Conservation (phyloP, 768 basidiomycete species). For the Cystofilobasidium ferigula region DNA sequence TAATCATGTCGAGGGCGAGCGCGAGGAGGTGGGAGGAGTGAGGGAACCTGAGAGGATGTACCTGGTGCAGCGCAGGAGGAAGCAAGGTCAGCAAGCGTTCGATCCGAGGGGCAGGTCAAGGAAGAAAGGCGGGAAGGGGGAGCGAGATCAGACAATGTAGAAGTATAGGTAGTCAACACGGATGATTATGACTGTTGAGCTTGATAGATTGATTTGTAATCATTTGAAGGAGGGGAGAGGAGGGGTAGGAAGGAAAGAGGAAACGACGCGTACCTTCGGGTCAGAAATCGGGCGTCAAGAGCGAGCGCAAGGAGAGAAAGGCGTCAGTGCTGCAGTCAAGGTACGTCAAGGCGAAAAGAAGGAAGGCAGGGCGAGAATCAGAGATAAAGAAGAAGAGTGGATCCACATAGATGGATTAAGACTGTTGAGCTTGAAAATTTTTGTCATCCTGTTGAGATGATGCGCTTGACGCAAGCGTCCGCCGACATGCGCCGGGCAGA, state of each 20-base stretch:
- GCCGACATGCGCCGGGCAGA: constrained; percentile 25
- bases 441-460: constrained; percentile 34
- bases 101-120: not conserved
- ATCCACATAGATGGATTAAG: constrained; percentile 36
- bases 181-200: constrained; percentile 40
- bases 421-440: constrained; percentile 41
- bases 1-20: constrained; percentile 30
- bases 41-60: not conserved
- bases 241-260: not conserved
- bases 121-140: constrained; percentile 13
- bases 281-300: not conserved
- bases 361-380: constrained; percentile 21
- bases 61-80: not conserved
- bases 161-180: constrained; percentile 29
- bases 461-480: not conserved
- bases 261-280: no score
- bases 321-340: not conserved
- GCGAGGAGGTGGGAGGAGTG: not conserved
- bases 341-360: not conserved
- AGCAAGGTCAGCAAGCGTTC: not conserved
- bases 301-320: not conserved
- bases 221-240: constrained; percentile 23
- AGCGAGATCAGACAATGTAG: constrained; percentile 22
- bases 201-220: constrained; percentile 36
- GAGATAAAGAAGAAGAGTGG: constrained; percentile 38